Conservation (phyloP, 768 basidiomycete species). For the Hericium erinaceus region DNA sequence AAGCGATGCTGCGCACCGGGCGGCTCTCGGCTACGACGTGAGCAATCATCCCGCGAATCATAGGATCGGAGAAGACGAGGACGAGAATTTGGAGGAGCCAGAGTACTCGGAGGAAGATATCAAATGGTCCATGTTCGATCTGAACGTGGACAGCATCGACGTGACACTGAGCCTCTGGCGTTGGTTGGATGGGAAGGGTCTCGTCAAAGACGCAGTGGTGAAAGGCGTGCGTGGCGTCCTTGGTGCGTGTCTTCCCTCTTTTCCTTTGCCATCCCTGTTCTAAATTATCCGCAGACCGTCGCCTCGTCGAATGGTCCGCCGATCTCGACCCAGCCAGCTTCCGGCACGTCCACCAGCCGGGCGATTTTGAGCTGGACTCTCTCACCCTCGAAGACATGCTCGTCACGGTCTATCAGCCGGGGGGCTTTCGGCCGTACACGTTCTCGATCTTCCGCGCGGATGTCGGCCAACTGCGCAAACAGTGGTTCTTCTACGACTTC, state of each 20-base stretch:
- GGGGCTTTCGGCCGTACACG: constrained; percentile 83
- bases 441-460: constrained; percentile 92
- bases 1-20: constrained; percentile 32
- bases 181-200: constrained; percentile 94
- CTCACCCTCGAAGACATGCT: constrained; percentile 89
- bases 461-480: constrained; percentile 73
- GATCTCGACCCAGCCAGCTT: constrained; percentile 74
- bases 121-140: constrained; percentile 87
- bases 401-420: constrained; percentile 91
- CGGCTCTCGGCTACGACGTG: constrained; percentile 67
- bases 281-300: constrained; percentile 51
- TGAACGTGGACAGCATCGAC: constrained; percentile 91
- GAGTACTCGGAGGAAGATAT: constrained; percentile 39
- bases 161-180: constrained; percentile 84
- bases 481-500: constrained; percentile 95
- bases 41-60: constrained; percentile 69
- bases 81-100: constrained; percentile 1
- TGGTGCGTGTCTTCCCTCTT: constrained; percentile 36
- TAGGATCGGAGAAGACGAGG: constrained; percentile 52
- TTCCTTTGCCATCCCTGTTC: neutral
- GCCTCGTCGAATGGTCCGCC: constrained; percentile 79
- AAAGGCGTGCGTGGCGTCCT: constrained; percentile 91
- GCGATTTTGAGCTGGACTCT: constrained; percentile 89
- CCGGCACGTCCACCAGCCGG: constrained; percentile 60
- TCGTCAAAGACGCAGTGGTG: constrained; percentile 84